phyloP scores from a whole-genome alignment of 495 filamentous ascomycete genomes.

The Tricharina praecox region DNA sequence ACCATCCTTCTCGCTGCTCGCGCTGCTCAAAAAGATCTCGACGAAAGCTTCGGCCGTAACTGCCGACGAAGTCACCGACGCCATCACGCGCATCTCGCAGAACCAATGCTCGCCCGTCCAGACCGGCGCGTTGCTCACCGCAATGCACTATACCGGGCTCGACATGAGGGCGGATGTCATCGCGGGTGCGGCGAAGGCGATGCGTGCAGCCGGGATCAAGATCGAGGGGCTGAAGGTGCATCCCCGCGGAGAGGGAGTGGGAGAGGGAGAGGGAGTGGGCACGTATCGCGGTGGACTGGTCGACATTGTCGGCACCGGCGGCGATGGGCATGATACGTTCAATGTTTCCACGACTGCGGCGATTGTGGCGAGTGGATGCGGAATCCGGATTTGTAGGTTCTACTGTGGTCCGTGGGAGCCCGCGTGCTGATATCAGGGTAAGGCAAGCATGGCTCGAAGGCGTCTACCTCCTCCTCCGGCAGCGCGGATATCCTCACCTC shows the following conservation, averaged over 20 bases:
- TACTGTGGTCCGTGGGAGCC: too few species aligned
- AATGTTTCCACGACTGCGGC: slow-evolving; percentile 92
- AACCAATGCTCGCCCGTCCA: slow-evolving; percentile 69
- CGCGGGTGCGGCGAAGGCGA: slow-evolving; percentile 35
- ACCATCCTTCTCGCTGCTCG: slow-evolving; percentile 43
- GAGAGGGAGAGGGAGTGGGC: slow-evolving; percentile 34
- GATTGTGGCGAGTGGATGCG: slow-evolving; percentile 77
- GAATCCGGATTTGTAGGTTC: slow-evolving; percentile 85
- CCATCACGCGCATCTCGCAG: slow-evolving; percentile 76
- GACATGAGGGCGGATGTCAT: slow-evolving; percentile 22
- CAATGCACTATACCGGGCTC: slow-evolving; percentile 64
- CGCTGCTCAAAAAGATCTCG: slow-evolving; percentile 59
- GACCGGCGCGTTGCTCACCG: slow-evolving; percentile 65
- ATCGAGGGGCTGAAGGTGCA: slow-evolving; percentile 8
- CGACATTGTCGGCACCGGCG: slow-evolving; percentile 95
- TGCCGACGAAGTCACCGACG: slow-evolving; percentile 67
- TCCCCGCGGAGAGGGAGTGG: slow-evolving; percentile 7
- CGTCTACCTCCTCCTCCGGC: slow-evolving; percentile 89
- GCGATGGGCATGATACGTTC: slow-evolving; percentile 91
- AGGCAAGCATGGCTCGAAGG: slow-evolving; percentile 88
- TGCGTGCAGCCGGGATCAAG: slow-evolving; percentile 35
- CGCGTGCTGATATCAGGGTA: too few species aligned
- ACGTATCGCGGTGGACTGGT: slow-evolving; percentile 29
- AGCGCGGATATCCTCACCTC: slow-evolving; percentile 72
- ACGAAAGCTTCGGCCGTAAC: slow-evolving; percentile 50